Conservation (phyloP, 192 early-diverging fungal genomes). For the Allomyces macrogynus region DNA sequence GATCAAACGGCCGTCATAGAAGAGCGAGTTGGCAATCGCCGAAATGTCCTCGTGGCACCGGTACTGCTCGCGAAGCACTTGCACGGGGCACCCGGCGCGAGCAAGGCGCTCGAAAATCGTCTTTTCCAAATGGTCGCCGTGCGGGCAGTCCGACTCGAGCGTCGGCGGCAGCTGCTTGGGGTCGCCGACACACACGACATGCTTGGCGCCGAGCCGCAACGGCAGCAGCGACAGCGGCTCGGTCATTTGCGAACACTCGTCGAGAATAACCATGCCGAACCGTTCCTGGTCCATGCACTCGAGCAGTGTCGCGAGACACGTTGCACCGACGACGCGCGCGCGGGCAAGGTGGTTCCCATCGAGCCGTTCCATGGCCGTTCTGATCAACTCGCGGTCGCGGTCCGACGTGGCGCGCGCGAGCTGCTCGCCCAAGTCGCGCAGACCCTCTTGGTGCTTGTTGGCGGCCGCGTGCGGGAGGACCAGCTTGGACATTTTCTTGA, state of each 20-base stretch:
- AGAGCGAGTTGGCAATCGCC: conserved; percentile 18
- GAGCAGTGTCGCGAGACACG: conserved; percentile 2
- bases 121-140: conserved; percentile 1
- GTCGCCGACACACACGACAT: conserved; percentile 3
- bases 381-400: neutral
- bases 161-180: conserved; percentile 5
- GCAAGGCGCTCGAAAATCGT: conserved; percentile 6
- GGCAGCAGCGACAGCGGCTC: conserved; percentile 7
- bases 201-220: conserved; percentile 3
- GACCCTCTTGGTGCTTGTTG: neutral
- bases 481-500: conserved; percentile 4
- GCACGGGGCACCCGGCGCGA: neutral
- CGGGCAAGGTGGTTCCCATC: neutral
- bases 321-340: conserved; percentile 3
- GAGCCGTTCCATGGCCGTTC: neutral
- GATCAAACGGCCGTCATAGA: conserved; percentile 14
- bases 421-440: neutral
- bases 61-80: neutral
- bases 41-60: conserved; percentile 25
- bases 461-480: conserved; percentile 2
- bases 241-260: conserved; percentile 7
- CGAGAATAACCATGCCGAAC: conserved; percentile 6
- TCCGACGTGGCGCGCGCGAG: neutral
- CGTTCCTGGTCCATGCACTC: conserved; percentile 3
- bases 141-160: neutral